These are phyloP conservation scores for Leucocoprinus birnbaumii DNA, from an alignment of 768 basidiomycete species.

Conservation along the genomic window DNA sequence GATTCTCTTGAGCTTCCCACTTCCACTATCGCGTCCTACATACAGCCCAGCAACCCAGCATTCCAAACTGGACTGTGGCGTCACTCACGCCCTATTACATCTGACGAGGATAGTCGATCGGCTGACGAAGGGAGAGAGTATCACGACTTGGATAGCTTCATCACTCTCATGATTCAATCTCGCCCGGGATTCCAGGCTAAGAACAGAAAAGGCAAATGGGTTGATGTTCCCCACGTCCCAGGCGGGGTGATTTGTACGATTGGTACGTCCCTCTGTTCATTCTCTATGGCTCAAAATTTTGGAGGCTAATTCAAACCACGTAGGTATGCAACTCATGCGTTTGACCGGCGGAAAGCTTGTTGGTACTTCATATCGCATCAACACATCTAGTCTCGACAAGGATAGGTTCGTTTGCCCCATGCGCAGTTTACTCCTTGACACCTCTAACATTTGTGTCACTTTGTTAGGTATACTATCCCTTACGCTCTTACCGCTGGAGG, in stretches of 20 bases:
- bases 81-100: not conserved
- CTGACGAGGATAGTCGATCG: not conserved
- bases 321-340: conserved; percentile 5
- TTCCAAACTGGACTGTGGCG: conserved; percentile 6
- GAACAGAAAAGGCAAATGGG: conserved; percentile 3
- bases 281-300: not conserved
- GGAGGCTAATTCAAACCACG: not conserved
- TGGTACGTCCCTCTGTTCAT: not conserved
- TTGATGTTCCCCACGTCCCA: conserved; percentile 3
- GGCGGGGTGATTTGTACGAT: conserved; percentile 1
- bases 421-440: not conserved
- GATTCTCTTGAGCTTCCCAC: not conserved
- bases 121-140: not conserved
- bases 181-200: conserved; percentile 1
- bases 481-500: not conserved
- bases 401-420: not conserved
- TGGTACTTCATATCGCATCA: conserved; percentile 1
- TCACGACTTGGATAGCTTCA: conserved; percentile 5
- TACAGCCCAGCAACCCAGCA: not conserved
- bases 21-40: not conserved
- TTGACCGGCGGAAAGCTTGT: conserved; percentile 3
- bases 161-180: conserved; percentile 2
- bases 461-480: conserved; percentile 1
- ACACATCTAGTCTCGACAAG: not conserved
- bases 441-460: not conserved